Conservation (phyloP, 192 early-diverging fungal species). For the Coemansia sp. region DNA sequence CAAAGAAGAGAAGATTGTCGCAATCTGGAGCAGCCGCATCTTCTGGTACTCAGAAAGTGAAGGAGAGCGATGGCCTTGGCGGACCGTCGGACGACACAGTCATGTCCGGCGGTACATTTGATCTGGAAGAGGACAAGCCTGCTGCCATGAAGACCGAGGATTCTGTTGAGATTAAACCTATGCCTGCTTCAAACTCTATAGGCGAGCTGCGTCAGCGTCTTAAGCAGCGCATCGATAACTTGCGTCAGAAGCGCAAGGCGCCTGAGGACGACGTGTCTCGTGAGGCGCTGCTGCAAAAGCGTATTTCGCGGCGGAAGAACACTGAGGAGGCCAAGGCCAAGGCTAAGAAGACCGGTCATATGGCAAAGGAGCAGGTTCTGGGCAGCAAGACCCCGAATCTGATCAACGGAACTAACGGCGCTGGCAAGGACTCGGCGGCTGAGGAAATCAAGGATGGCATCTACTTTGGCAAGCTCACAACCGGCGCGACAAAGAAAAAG, state of each 20-base stretch:
- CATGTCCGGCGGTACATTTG: slow-evolving; percentile 32
- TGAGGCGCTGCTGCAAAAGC: slow-evolving; percentile 75
- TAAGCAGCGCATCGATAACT: slow-evolving; percentile 60
- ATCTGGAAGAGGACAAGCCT: slow-evolving; percentile 18
- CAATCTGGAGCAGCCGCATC: neutral
- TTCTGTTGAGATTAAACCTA: slow-evolving; percentile 28
- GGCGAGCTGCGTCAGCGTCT: slow-evolving; percentile 62
- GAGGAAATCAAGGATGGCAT: slow-evolving; percentile 35
- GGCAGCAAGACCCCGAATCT: slow-evolving; percentile 31
- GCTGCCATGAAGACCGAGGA: slow-evolving; percentile 9
- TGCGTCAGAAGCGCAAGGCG: slow-evolving; percentile 67
- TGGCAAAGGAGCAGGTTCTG: slow-evolving; percentile 26
- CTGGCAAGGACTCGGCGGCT: slow-evolving; percentile 1
- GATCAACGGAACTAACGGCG: slow-evolving; percentile 2
- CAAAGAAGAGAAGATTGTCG: slow-evolving; percentile 11
- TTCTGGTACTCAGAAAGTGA: neutral
- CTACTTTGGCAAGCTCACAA: slow-evolving; percentile 46
- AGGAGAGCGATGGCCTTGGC: slow-evolving; percentile 41
- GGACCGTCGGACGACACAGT: slow-evolving; percentile 10
- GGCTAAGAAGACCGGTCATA: slow-evolving; percentile 27
- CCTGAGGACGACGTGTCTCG: slow-evolving; percentile 57
- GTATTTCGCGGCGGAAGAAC: slow-evolving; percentile 68
- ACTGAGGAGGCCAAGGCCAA: slow-evolving; percentile 46
- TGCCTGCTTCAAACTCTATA: slow-evolving; percentile 51
- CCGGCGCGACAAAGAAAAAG: slow-evolving; percentile 50